A percentile compares a stretch with the other conserved stretches of the same genome.
Evolutionary conservation across 208 protist species (phyloP).

Genomic region (Crithidia bombi): DNA sequence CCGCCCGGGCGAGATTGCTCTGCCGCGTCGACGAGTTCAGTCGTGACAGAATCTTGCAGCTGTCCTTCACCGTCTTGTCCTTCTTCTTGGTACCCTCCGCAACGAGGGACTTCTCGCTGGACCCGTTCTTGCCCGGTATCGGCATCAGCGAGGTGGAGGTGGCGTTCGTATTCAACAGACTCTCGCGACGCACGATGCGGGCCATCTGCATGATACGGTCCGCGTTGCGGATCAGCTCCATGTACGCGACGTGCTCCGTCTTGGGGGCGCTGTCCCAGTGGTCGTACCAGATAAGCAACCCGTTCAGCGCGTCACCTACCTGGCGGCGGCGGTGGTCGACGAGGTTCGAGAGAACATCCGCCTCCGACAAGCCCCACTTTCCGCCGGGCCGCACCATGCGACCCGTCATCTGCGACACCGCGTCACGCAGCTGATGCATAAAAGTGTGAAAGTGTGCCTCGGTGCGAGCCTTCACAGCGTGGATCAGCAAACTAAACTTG

Average conservation of each 20-base stretch:
- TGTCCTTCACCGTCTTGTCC: conserved; percentile 49
- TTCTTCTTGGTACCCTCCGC: conserved; percentile 26
- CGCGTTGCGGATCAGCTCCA: conserved; percentile 83
- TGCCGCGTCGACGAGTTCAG: conserved; percentile 33
- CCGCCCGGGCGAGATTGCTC: conserved; percentile 53
- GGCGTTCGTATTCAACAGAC: conserved; percentile 68
- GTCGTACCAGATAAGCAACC: conserved; percentile 86
- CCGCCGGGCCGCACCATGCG: conserved; percentile 58
- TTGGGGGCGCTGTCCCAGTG: conserved; percentile 80
- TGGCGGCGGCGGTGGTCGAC: conserved; percentile 69
- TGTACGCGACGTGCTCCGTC: conserved; percentile 74
- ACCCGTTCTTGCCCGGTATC: conserved; percentile 45
- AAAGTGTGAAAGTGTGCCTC: conserved; percentile 73
- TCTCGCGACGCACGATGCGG: conserved; percentile 66
- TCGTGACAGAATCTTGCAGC: conserved; percentile 54
- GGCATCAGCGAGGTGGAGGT: conserved; percentile 60
- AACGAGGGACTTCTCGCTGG: conserved; percentile 35
- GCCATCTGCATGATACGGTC: conserved; percentile 78
- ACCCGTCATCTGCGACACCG: conserved; percentile 63
- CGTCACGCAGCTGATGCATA: conserved; percentile 71
- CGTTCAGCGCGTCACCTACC: conserved; percentile 57
- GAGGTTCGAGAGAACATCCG: conserved; percentile 62
- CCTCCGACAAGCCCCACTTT: conserved; percentile 63
- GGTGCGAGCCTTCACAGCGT: conserved; percentile 65
- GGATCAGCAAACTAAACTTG: conserved; percentile 54